phyloP scores from a whole-genome alignment of 2,329 filamentous ascomycete genomes.

The Fusarium anthophilum region DNA sequence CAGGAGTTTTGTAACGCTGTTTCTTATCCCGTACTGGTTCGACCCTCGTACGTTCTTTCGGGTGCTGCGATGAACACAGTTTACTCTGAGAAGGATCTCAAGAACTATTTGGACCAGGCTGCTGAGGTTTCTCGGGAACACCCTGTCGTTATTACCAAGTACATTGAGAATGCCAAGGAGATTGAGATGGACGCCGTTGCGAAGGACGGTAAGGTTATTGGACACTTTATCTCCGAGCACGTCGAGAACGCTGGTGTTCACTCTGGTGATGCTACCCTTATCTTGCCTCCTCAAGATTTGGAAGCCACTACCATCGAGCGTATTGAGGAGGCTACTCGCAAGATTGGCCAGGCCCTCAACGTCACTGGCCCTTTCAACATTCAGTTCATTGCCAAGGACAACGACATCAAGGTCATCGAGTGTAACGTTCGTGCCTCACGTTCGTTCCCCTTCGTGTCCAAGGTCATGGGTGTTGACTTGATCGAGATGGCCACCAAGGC shows the following conservation, averaged over 20 bases:
- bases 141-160: conserved; percentile 98
- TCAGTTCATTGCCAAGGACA: conserved; percentile 99
- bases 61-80: conserved; percentile 99
- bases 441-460: conserved; percentile 98
- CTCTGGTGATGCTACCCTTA: conserved; percentile 95
- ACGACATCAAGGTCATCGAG: conserved; percentile 99
- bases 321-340: conserved; percentile 93
- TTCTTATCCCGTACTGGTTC: conserved; percentile 91
- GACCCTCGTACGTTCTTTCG: conserved; percentile 95
- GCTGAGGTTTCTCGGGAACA: conserved; percentile 93
- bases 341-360: conserved; percentile 94
- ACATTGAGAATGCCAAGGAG: conserved; percentile 99
- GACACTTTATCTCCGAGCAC: conserved; percentile 98
- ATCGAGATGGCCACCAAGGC: conserved; percentile 99
- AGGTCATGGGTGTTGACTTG: conserved; percentile 96
- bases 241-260: conserved; percentile 99
- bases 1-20: conserved; percentile 87
- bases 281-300: conserved; percentile 93
- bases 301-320: conserved; percentile 87
- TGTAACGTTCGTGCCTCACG: conserved; percentile 97
- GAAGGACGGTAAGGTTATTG: conserved; percentile 85
- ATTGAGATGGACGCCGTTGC: conserved; percentile 99
- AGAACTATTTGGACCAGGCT: conserved; percentile 88
- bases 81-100: conserved; percentile 93
- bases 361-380: conserved; percentile 98